Evolutionary conservation across 2,329 filamentous ascomycete genomes (phyloP).

Genomic region (Boeremia exigua): DNA sequence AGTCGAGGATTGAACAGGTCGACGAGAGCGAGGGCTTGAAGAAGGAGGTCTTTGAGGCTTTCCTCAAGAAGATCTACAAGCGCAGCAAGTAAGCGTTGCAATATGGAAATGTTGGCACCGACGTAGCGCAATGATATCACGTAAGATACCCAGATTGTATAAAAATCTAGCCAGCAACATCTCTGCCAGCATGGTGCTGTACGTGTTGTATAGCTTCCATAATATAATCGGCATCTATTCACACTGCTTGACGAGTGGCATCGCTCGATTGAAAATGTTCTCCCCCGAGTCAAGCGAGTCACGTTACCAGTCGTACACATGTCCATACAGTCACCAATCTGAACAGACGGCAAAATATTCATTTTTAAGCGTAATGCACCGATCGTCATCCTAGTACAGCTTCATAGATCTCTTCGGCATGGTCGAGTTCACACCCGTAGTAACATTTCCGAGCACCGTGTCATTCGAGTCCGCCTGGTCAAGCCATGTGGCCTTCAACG

Average conservation of each 20-base stretch:
- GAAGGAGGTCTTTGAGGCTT: slow-evolving; percentile 86
- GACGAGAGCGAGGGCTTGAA: slow-evolving; percentile 90
- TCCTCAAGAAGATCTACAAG: slow-evolving; percentile 98
- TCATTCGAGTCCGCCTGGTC: slow-evolving; percentile 33
- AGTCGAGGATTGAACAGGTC: slow-evolving; percentile 74
- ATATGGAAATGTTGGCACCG: neutral
- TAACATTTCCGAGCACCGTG: slow-evolving; percentile 47
- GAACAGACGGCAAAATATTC: too few species aligned
- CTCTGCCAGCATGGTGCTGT: too few species aligned
- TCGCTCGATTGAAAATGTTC: too few species aligned
- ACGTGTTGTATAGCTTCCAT: too few species aligned
- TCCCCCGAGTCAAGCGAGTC: too few species aligned
- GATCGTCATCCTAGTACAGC: neutral
- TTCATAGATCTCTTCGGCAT: neutral
- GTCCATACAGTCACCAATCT: too few species aligned
- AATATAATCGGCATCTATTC: too few species aligned
- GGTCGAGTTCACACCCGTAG: slow-evolving; percentile 14
- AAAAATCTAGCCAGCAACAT: too few species aligned
- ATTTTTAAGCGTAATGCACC: too few species aligned
- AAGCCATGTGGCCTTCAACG: slow-evolving; percentile 48
- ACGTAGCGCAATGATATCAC: neutral
- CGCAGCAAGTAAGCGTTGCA: slow-evolving; percentile 75
- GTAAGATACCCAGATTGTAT: slow-evolving; percentile 1
- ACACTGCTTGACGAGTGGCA: too few species aligned
- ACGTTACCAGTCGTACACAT: too few species aligned